Percentiles rank a stretch among this genome's conserved stretches.
phyloP scores from a whole-genome alignment of 352 stramenopile genomes.

The Albugo laibachii region DNA sequence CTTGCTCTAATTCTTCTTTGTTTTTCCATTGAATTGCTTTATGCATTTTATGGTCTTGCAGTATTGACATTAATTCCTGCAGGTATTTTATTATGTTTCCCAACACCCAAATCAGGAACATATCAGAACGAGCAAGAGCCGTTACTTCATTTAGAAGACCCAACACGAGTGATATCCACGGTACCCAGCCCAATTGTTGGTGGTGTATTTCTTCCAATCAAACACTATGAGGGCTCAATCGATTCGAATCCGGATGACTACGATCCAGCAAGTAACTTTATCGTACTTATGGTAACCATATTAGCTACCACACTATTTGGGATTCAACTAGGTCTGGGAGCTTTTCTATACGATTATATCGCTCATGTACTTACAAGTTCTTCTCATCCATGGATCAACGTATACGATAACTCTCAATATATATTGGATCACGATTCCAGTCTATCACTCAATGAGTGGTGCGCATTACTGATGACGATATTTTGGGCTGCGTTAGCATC shows the following conservation, averaged over 20 bases:
- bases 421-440: slow-evolving; percentile 1
- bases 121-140: slow-evolving; percentile 39
- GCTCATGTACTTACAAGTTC: slow-evolving; percentile 22
- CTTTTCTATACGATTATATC: slow-evolving; percentile 68
- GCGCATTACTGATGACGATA: slow-evolving; percentile 42
- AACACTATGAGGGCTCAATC: slow-evolving; percentile 42
- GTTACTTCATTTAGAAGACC: slow-evolving; percentile 44
- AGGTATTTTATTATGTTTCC: slow-evolving; percentile 17
- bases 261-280: slow-evolving; percentile 65
- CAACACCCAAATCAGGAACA: slow-evolving; percentile 21
- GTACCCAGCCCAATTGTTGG: slow-evolving; percentile 61
- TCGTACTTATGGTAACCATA: slow-evolving; percentile 69
- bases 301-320: slow-evolving; percentile 55
- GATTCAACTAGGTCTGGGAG: slow-evolving; percentile 49
- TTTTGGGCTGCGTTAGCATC: slow-evolving; percentile 53
- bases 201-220: slow-evolving; percentile 62
- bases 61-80: slow-evolving; percentile 21
- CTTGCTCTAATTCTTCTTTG: slow-evolving; percentile 26
- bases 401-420: background rate
- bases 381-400: background rate
- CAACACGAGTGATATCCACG: slow-evolving; percentile 46
- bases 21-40: slow-evolving; percentile 24
- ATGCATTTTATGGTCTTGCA: slow-evolving; percentile 36
- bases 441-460: slow-evolving; percentile 9
- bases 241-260: slow-evolving; percentile 70